Evolutionary conservation across 2,329 filamentous ascomycete species (phyloP), one percentile per base, ranked within the genome.

Genomic region (Calonectria pseudoturangicola): DNA sequence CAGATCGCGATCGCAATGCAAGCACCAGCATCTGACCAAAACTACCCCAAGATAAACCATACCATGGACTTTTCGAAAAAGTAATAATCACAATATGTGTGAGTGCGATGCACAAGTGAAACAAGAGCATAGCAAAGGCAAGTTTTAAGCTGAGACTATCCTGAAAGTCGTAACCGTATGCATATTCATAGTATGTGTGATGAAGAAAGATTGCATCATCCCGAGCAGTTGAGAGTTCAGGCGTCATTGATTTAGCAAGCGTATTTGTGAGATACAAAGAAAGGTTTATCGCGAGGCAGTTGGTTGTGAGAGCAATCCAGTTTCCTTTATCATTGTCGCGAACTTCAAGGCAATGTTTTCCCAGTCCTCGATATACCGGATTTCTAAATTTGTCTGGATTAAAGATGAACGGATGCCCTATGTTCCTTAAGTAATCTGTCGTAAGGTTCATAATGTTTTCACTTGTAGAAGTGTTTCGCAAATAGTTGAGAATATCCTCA

Each of bases 1-100:
- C 47, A 3, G 47, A 50, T n/a, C 33, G 41, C 4, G 64, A 66
- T 2, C 36, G 47, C 33, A 66, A 45, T n/a, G 64, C 64, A 4
- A 66, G 48, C 10, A 56, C 48, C 1, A 66, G 21, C 48, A 66
- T 54, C n/a, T 66, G 64, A 15, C 48, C 64, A 33, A 66, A 66
- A 41, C 47, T 54, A 4, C 41, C 48, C 64, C 64, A 66, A 9
- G 30, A 41, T n/a, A 48, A 41, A 4, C 63, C 63, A n/a, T 41
- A 41, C 56, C 56, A 62, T 25, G 56, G 56, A 6, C 28, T 41
- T 28, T 12, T 41, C 2, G 56, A 62, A 1, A 41, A 25, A 1
- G 39, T 18, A 25, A 62, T 62, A 1, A 41, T 41, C 9, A 13
- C 56, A 9, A 62, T 27, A n/a, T 62, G 56, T 3, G 43, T n/a